Evolutionary conservation across 2,329 filamentous ascomycete genomes (phyloP), one percentile per base, ranked within the genome.

Genomic region (Colletotrichum destructivum): DNA sequence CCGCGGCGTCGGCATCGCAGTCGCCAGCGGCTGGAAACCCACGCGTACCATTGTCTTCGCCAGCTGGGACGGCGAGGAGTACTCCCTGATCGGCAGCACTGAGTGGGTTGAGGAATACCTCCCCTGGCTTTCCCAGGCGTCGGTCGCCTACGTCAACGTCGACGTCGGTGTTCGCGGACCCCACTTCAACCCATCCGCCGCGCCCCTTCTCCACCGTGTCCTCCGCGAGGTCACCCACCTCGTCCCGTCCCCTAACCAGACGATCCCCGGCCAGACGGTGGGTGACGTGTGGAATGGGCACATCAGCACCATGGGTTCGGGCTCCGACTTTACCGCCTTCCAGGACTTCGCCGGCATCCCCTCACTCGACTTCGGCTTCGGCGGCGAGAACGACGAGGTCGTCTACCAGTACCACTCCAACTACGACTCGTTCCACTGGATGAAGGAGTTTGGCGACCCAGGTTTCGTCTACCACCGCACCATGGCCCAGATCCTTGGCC

Each of bases 91-190:
- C 16, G 95, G 95, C 5, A 94, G 92, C 64, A 97, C 95, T 0
- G 95, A 98, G 79, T 98, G 95, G 94, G 94, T 98, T 0, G 95
- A 98, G 79, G 94, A 98, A 75, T 94, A 94, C 76, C 82, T 97
- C 0, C 92, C 93, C 0, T 97, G 94, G 94, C 88, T 98, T 15
- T 87, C 88, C 2, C 86, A 87, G 4, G 87, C 92, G 51, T 92
- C 91, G 68, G 88, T 98, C 18, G 94, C 94, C 12, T 97, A 97
- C 78, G 82, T 98, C 74, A 97, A 98, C 80, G 90, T 97, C 67
- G 95, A 98, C 76, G 90, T 94, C 7, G 93, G 92, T 40, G 88
- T 92, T 4, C 79, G 85, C 6, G 93, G 94, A 0, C 88, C 89
- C 0, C 69, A 85, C n/a, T 94, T 96, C 77, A 76, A 77, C 2